Evolutionary conservation across 2,329 filamentous ascomycete genomes (phyloP), one percentile per base, ranked within the genome.

Genomic region (Alternaria triticina): DNA sequence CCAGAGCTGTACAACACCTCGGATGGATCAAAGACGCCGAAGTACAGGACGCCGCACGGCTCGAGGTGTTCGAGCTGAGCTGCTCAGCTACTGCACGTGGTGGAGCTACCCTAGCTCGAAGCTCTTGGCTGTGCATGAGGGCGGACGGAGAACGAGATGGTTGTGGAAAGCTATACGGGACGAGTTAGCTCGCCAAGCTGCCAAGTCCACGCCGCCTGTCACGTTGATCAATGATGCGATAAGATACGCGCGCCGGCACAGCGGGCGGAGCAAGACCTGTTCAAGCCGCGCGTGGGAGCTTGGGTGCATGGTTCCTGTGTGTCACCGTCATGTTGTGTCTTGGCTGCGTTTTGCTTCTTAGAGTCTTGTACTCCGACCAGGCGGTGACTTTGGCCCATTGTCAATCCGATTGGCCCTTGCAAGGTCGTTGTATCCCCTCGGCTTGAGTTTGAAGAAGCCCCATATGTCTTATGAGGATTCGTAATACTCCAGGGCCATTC

Each of bases 11-110:
- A 57, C 50, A 30, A 33, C 51, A 20, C 56, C 60, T 68, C 59
- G 56, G 62, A 55, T 45, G 51, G 49, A 55, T 61, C 60, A 61
- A 51, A 25, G 30, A 40, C 54, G 43, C 45, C 58, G 43, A 28
- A 33, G 60, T 64, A 50, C 61, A 58, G 64, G 59, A 64, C 63
- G 63, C 64, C 59, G 64, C 61, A 65, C 63, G 64, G 66, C 54
- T 62, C n/a, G 54, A 52, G 25, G 23, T 61, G 44, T 52, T 65
- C 61, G 33, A 64, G 58, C 40, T 63, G 66, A 51, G 64, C 67
- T 64, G 57, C 65, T 61, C 61, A 63, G 52, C 59, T 69, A 40
- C 61, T 66, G 71, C 74, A 76, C 74, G 73, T 76, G 74, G 69
- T 62, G 63, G 52, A 63, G 55, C 54, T 64, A 65, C 51, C 65